Evolutionary conservation across 106 monocot genomes (phyloP).

Genomic region (Vanilla planifolia): DNA sequence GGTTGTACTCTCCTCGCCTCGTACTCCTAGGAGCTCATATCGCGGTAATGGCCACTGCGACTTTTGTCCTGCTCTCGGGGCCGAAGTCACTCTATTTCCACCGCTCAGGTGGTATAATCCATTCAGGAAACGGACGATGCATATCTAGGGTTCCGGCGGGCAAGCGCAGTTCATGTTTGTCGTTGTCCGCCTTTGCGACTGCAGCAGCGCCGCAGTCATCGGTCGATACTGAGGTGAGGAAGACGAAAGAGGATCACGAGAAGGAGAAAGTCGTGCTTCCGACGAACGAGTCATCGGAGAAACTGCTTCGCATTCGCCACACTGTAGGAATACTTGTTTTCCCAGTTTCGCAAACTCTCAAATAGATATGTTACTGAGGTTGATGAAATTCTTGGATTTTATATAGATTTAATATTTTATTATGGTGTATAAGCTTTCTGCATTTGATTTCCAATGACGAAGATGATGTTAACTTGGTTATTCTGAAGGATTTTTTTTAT

Average conservation of each 20-base stretch:
- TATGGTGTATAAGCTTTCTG: no score
- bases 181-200: conserved; percentile 9
- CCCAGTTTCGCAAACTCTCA: no score
- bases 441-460: no score
- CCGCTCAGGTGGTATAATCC: conserved; percentile 1
- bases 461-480: no score
- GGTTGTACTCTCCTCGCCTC: not conserved
- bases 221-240: conserved; percentile 14
- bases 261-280: conserved; percentile 63
- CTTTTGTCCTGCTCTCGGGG: conserved; percentile 14
- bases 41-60: conserved; percentile 16
- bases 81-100: conserved; percentile 12
- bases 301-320: conserved; percentile 78
- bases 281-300: conserved; percentile 87
- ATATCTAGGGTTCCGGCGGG: conserved; percentile 18
- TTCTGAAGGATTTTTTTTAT: no score
- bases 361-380: no score
- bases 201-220: conserved; percentile 18
- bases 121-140: not conserved
- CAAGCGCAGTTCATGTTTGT: not conserved
- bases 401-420: no score
- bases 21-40: not conserved
- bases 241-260: conserved; percentile 5
- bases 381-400: no score
- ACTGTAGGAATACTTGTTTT: conserved; percentile 37